phyloP scores from a whole-genome alignment of 1,139 yeast genomes.

The Saccharomyces hybrid region DNA sequence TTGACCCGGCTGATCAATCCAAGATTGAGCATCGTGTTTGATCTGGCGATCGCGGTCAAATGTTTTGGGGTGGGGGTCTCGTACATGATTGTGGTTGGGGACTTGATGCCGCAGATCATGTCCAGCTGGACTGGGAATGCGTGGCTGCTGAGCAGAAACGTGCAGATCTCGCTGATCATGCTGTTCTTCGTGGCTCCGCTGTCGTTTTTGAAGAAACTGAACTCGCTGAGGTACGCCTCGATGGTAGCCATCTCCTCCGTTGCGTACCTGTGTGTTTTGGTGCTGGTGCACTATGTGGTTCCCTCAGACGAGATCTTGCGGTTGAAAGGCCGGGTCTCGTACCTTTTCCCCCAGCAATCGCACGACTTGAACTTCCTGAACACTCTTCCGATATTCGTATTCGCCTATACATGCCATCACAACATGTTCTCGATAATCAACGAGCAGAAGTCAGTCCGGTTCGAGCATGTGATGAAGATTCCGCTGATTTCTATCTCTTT shows the following conservation, averaged over 20 bases:
- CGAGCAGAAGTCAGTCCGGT: slow-evolving; percentile 49
- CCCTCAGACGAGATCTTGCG: slow-evolving; percentile 32
- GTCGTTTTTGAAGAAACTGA: slow-evolving; percentile 55
- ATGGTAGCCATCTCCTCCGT: slow-evolving; percentile 62
- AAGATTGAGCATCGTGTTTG: slow-evolving; percentile 65
- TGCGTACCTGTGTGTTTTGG: slow-evolving; percentile 55
- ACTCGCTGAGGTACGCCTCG: slow-evolving; percentile 63
- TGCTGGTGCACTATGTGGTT: slow-evolving; percentile 44
- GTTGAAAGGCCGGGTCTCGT: slow-evolving; percentile 34
- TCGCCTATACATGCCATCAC: slow-evolving; percentile 77
- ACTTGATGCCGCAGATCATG: slow-evolving; percentile 63
- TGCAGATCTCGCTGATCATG: slow-evolving; percentile 62
- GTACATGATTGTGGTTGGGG: slow-evolving; percentile 69
- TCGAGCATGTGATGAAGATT: slow-evolving; percentile 46
- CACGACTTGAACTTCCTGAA: slow-evolving; percentile 33
- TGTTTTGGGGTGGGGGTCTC: slow-evolving; percentile 75
- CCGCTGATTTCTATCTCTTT: slow-evolving; percentile 49
- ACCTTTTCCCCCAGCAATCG: slow-evolving; percentile 31
- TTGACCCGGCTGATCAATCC: slow-evolving; percentile 76
- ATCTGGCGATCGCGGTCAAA: slow-evolving; percentile 81
- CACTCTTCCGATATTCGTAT: slow-evolving; percentile 65
- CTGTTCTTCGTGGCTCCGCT: slow-evolving; percentile 48
- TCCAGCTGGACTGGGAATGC: slow-evolving; percentile 26
- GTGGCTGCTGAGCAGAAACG: slow-evolving; percentile 40
- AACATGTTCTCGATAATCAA: slow-evolving; percentile 71